phyloP scores from a whole-genome alignment of 2,329 filamentous ascomycete genomes.

The Trichoderma oligosporum region DNA sequence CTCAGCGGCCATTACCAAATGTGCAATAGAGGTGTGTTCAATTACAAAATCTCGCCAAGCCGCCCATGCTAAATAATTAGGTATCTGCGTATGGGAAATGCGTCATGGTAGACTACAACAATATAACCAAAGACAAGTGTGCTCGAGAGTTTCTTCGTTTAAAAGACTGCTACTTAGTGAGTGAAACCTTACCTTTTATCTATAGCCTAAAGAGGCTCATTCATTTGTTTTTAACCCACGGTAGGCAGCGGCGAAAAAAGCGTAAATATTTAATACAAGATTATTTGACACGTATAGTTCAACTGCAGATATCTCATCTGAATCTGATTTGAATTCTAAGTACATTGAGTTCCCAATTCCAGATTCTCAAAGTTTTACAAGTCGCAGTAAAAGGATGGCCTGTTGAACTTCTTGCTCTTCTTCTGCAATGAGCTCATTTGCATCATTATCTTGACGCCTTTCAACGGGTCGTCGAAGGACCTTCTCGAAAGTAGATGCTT shows the following conservation, averaged over 20 bases:
- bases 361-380: slow-evolving; percentile 63
- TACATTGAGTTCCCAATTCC: not conserved
- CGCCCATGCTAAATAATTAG: slow-evolving; percentile 43
- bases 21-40: slow-evolving; percentile 49
- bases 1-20: slow-evolving; percentile 52
- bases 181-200: too few relatives aligned
- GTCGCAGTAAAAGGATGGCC: slow-evolving; percentile 71
- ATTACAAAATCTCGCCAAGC: too few relatives aligned
- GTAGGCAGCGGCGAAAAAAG: slow-evolving; percentile 11
- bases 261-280: not conserved
- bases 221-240: not conserved
- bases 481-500: slow-evolving; percentile 68
- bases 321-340: not conserved
- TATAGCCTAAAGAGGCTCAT: too few relatives aligned
- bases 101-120: slow-evolving; percentile 83
- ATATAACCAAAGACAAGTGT: slow-evolving; percentile 88
- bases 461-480: slow-evolving; percentile 73
- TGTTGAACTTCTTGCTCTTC: slow-evolving; percentile 85
- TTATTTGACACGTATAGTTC: slow-evolving; percentile 19
- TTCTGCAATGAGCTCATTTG: slow-evolving; percentile 60
- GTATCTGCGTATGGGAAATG: slow-evolving; percentile 86
- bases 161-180: slow-evolving; percentile 68
- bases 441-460: slow-evolving; percentile 27
- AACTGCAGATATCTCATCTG: not conserved
- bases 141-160: slow-evolving; percentile 76